Base-by-base conservation (phyloP, 768 basidiomycete species). In the Fomitopsis pulvina region DNA sequence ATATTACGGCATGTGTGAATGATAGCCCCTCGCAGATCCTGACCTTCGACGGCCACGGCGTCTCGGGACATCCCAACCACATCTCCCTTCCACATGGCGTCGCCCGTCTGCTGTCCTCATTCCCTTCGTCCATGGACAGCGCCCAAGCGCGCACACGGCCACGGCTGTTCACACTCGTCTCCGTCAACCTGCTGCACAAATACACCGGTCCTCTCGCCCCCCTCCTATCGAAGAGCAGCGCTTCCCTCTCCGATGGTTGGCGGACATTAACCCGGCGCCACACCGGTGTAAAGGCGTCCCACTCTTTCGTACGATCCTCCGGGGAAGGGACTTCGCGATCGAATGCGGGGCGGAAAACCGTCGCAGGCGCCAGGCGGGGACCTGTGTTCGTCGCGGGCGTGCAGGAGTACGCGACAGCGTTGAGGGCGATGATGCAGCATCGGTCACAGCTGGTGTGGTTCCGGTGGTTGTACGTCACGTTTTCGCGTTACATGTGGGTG, bases 401-500 rank as follows among this genome's bases (percentile, higher is more conserved):
- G 29, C 49, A 53, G 22, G 78, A 76, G 39, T 93, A 87, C 57
- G 40, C 67, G 45, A 71, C 62, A 21, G 79, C 85, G 2, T 60
- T 87, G 11, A 59, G 67, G 24, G 91, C 92, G 5, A 92, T 93
- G 83, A 65, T 68, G 52, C 68, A 74, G 50, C 93, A 96, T 57
- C 53, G 68, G 47, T 82, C 81, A 52, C 93, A 96, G 70, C 67
- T 91, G 51, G 79, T 81, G 38, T 94, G 92, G 92, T 95, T 92
- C 70, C 78, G 93, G 37, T 91, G 86, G 79, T 68, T 93, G 49
- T 88, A 92, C 61, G 72, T 94, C 32, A 55, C 67, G 20, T 88
- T 85, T 61, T 92, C 89, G 16, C 75, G 85, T 50, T 92, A 93
- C 61, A 87, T 95, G 89, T 95, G 93, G 92, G 79, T 88, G 24